phyloP scores from a whole-genome alignment of 179 eudicot species.

The Silene coronaria region DNA sequence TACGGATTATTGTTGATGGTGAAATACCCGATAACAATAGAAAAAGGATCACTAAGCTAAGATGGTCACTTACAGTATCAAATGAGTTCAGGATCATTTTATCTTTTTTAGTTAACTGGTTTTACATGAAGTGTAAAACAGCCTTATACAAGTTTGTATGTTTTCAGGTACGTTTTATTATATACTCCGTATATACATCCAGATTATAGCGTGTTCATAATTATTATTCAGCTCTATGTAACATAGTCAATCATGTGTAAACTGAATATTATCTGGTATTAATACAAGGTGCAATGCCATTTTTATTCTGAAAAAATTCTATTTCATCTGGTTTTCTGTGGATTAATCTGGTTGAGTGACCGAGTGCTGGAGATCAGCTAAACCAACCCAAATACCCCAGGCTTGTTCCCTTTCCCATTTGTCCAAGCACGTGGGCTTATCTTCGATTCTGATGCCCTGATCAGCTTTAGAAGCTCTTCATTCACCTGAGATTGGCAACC shows the following conservation, averaged over 20 bases:
- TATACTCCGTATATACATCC: slow-evolving; percentile 3
- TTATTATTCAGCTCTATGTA: slow-evolving; percentile 7
- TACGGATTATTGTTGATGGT: background rate
- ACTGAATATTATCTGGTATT: slow-evolving; percentile 8
- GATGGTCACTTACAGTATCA: background rate
- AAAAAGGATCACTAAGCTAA: no score
- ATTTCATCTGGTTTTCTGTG: background rate
- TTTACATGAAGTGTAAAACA: background rate
- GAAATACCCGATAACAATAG: background rate
- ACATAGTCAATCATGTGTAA: slow-evolving; percentile 13
- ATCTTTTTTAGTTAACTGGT: background rate
- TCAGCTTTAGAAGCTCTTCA: slow-evolving; percentile 64
- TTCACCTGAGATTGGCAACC: slow-evolving; percentile 52
- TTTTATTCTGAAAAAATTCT: background rate
- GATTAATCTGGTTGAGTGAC: no score
- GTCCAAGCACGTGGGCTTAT: slow-evolving; percentile 69
- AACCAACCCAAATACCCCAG: no score
- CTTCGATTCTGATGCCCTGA: slow-evolving; percentile 61
- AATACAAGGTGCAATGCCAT: slow-evolving; percentile 15
- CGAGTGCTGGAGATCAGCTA: no score
- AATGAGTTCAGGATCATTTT: background rate
- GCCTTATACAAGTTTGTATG: background rate
- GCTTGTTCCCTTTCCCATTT: slow-evolving; percentile 23
- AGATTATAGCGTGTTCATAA: slow-evolving; percentile 12
- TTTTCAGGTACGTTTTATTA: background rate